phyloP scores from a whole-genome alignment of 345 rosid genomes.

The Clausena lansium region DNA sequence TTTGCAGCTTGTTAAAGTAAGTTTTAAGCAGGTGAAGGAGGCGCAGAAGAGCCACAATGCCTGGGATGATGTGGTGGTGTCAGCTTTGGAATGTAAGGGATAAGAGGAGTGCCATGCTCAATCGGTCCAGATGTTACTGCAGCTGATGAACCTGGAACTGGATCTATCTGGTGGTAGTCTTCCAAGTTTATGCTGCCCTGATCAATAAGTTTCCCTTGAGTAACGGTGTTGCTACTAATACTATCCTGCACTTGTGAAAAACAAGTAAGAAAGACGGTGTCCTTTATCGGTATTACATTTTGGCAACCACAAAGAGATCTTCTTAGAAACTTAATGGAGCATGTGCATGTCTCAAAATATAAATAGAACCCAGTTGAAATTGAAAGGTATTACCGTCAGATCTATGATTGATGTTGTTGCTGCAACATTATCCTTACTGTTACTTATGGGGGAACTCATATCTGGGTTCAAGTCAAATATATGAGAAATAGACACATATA shows the following conservation, averaged over 20 bases:
- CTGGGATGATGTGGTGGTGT: neutral
- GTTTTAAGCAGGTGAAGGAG: conserved; percentile 10
- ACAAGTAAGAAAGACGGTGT: neutral
- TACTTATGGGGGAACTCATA: neutral
- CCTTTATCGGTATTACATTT: neutral
- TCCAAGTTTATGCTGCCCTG: conserved; percentile 7
- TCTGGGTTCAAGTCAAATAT: neutral
- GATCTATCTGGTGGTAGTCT: conserved; percentile 9
- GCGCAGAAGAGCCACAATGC: neutral
- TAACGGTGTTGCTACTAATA: neutral
- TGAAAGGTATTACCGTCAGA: neutral
- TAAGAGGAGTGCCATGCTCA: conserved; percentile 10
- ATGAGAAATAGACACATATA: neutral
- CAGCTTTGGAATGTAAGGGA: conserved; percentile 17
- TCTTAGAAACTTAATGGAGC: neutral
- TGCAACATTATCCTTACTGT: neutral
- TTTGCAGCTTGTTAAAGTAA: neutral
- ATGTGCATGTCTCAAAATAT: neutral
- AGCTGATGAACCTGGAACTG: conserved; percentile 9
- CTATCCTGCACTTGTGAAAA: neutral
- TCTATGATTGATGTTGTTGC: neutral
- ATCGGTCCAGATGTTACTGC: neutral
- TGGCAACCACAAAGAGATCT: neutral
- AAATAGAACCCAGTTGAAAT: neutral
- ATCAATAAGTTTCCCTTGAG: neutral